Percentiles rank a stretch among this genome's conserved stretches.
Evolutionary conservation across 345 rosid genomes (phyloP).

Genomic region (Atalantia buxifolia): DNA sequence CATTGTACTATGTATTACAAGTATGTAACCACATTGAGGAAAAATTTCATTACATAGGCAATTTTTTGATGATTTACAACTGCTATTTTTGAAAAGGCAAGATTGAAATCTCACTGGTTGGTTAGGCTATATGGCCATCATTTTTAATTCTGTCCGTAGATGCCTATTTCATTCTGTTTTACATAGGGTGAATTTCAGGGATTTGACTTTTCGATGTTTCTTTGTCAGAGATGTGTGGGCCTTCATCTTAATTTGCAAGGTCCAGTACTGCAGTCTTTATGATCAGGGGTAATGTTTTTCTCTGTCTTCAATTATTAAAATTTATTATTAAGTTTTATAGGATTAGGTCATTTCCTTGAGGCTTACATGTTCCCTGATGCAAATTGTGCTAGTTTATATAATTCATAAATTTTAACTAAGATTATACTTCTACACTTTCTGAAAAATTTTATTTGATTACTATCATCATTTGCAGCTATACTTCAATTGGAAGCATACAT

Average conservation of each 20-base stretch:
- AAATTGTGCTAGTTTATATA: background rate
- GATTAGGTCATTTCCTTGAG: background rate
- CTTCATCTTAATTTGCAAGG: slow-evolving; percentile 85
- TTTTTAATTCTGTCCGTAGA: background rate
- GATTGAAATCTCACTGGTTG: background rate
- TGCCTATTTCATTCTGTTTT: background rate
- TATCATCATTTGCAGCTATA: slow-evolving; percentile 52
- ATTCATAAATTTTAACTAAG: background rate
- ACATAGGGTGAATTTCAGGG: slow-evolving; percentile 5
- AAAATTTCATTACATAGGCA: background rate
- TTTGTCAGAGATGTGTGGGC: slow-evolving; percentile 96
- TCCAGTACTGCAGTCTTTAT: slow-evolving; percentile 93
- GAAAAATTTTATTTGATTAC: slow-evolving; percentile 1
- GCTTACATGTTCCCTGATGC: background rate
- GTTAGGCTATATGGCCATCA: background rate
- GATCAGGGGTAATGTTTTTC: slow-evolving; percentile 76
- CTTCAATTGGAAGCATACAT: slow-evolving; percentile 92
- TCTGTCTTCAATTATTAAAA: slow-evolving; percentile 15
- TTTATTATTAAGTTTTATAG: slow-evolving; percentile 5
- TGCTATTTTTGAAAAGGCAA: background rate
- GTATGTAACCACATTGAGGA: background rate
- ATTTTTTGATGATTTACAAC: background rate
- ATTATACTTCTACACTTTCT: slow-evolving; percentile 1
- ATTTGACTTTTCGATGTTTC: slow-evolving; percentile 22
- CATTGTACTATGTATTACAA: background rate